Conservation (phyloP, 495 filamentous ascomycete species). For the Lepraria neglecta region DNA sequence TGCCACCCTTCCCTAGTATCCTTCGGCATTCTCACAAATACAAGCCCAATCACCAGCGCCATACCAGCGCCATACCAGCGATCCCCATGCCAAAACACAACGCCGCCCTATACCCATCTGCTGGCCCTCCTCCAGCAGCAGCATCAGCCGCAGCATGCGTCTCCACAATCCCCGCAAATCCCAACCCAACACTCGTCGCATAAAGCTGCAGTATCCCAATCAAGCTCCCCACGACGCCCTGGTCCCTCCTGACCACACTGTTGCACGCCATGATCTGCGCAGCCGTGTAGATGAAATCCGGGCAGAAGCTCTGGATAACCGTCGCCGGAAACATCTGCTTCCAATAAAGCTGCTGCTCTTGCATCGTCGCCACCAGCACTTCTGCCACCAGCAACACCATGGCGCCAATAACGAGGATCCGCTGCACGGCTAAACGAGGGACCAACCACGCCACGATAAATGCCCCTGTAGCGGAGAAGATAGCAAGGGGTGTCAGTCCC, state of each 20-base stretch:
- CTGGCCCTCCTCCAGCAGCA: conserved; percentile 19
- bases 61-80: conserved; percentile 36
- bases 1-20: conserved; percentile 42
- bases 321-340: conserved; percentile 45
- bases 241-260: conserved; percentile 41
- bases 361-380: conserved; percentile 44
- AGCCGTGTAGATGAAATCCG: conserved; percentile 47
- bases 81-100: conserved; percentile 42
- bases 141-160: conserved; percentile 24
- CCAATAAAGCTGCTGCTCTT: conserved; percentile 46
- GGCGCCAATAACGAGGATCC: conserved; percentile 45
- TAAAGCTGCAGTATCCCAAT: conserved; percentile 45
- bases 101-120: conserved; percentile 39
- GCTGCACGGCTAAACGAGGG: conserved; percentile 43
- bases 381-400: conserved; percentile 39
- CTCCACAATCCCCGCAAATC: conserved; percentile 49
- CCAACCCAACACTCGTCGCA: conserved; percentile 43
- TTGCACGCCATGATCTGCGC: conserved; percentile 52
- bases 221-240: conserved; percentile 45
- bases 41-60: conserved; percentile 38
- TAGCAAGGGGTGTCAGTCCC: conserved; percentile 40
- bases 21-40: conserved; percentile 38
- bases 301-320: conserved; percentile 41
- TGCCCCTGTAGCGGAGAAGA: conserved; percentile 37
- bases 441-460: conserved; percentile 46